phyloP scores from a whole-genome alignment of 208 protist genomes.

The Perkinsela sp. region DNA sequence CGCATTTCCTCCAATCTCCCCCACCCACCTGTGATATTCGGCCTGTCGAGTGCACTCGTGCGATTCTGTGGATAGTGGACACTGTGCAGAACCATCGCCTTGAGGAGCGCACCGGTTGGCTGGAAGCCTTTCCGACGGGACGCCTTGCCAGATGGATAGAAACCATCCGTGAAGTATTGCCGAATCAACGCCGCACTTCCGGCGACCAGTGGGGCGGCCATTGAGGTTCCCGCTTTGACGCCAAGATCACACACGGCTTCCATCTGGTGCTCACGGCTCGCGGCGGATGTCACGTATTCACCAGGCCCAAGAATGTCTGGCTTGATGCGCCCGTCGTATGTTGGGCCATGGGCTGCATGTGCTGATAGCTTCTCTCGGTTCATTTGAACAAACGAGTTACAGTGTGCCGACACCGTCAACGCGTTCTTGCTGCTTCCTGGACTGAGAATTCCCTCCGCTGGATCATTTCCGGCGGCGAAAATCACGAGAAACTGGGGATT shows the following conservation, averaged over 20 bases:
- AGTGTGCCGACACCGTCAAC: constrained; percentile 32
- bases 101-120: constrained; percentile 27
- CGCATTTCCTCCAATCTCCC: constrained; percentile 13
- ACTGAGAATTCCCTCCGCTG: constrained; percentile 7
- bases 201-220: constrained; percentile 47
- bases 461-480: constrained; percentile 34
- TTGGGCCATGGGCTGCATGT: constrained; percentile 25
- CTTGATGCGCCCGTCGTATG: constrained; percentile 40
- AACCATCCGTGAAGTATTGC: constrained; percentile 31
- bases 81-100: constrained; percentile 9
- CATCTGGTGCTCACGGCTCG: constrained; percentile 4
- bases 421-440: constrained; percentile 52
- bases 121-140: not conserved
- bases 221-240: constrained; percentile 40
- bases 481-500: constrained; percentile 30
- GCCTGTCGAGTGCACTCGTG: not conserved
- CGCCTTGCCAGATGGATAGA: constrained; percentile 10
- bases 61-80: constrained; percentile 2
- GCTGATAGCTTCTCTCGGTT: constrained; percentile 11
- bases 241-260: constrained; percentile 10
- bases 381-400: constrained; percentile 8
- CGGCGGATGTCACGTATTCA: constrained; percentile 13
- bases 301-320: constrained; percentile 45
- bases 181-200: constrained; percentile 37
- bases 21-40: constrained; percentile 6